These are phyloP conservation scores for Chrysoporthe austroafricana DNA, from an alignment of 2,329 filamentous ascomycete genomes.

Conservation along the genomic window DNA sequence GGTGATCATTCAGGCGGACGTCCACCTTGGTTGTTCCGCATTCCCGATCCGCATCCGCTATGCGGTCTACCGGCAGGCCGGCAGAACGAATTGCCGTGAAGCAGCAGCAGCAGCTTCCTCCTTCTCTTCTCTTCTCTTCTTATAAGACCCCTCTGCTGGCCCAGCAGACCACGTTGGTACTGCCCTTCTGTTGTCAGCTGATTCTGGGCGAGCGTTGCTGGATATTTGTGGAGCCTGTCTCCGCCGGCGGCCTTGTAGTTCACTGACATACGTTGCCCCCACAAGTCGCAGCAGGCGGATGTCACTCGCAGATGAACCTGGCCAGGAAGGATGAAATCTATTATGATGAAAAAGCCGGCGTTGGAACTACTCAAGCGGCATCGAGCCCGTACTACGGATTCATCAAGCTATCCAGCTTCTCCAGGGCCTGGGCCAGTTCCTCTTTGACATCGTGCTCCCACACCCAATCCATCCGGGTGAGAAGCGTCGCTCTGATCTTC, in stretches of 20 bases:
- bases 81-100: background rate
- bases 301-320: too few species aligned
- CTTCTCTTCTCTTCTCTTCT: background rate
- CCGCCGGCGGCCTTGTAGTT: background rate
- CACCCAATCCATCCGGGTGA: constrained; percentile 28
- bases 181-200: background rate
- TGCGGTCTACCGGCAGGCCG: background rate
- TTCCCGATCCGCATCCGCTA: constrained; percentile 2
- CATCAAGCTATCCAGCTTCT: constrained; percentile 13
- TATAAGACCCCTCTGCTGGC: too few species aligned
- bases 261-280: background rate
- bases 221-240: background rate
- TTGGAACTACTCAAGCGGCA: too few species aligned
- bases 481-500: constrained; percentile 25
- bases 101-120: background rate
- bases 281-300: too few species aligned
- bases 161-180: too few species aligned
- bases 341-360: too few species aligned
- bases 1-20: background rate
- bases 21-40: background rate
- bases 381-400: background rate
- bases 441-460: constrained; percentile 24
- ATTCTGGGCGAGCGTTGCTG: background rate
- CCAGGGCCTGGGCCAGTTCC: constrained; percentile 16
- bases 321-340: too few species aligned